Base-by-base conservation (phyloP, 129 eudicot species). In the Deinandra increscens region DNA sequence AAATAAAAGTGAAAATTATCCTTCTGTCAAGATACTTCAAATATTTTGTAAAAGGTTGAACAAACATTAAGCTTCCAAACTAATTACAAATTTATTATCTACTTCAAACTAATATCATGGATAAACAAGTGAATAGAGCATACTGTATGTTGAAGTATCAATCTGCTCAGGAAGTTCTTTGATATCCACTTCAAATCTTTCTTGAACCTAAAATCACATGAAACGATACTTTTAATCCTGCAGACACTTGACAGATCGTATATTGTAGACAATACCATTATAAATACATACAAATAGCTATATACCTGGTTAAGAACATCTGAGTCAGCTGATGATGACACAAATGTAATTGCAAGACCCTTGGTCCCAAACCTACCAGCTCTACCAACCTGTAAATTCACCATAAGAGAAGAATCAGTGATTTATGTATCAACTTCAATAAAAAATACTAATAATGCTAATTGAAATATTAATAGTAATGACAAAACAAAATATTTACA, bases 111-210 rank as follows among this genome's bases (percentile, higher is more conserved):
- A 46, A 31, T 67, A 68, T 29, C 4, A 50, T n/a, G 9, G 23
- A 62, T 55, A 9, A 62, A 9, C 3, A 13, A 68, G 37, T 38
- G 15, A n/a, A 59, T 7, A 43, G 43, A 37, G 78, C 95, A 58
- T 84, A 87, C 90, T 87, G 71, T 87, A 87, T 36, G 95, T 87
- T 15, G 95, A 84, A 41, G 95, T 82, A 62, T 87, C 95, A 69
- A 87, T 84, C 83, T 87, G 95, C 77, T 84, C 95, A 38, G 95
- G 95, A 60, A 87, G 90, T 73, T 82, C 95, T 60, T 87, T 87
- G 6, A 87, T 87, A 71, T 75, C 79, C 41, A 75, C 79, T 26
- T 75, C 79, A 66, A 75, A 75, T 72, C 79, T 75, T 41, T 75
- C 79, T 66, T 75, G 79, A 65, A 69, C 74, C 74, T 69, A 51